Evolutionary conservation across 352 stramenopile species (phyloP).

Genomic region (Globisporangium cederbergense): DNA sequence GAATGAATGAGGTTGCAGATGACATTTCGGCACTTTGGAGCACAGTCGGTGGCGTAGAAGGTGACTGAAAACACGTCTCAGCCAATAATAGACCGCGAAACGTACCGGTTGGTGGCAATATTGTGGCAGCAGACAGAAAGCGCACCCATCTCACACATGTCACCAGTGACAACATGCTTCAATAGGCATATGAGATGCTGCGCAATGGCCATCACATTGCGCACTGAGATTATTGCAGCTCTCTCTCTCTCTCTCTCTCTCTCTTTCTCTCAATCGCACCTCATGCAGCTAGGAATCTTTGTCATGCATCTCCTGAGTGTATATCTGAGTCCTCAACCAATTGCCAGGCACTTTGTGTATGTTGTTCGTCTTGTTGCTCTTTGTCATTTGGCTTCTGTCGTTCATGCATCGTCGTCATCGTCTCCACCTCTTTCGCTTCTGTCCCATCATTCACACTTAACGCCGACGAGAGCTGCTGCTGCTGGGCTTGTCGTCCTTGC

Average conservation of each 20-base stretch:
- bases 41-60: not conserved
- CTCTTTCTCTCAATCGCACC: not conserved
- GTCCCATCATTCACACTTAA: constrained; percentile 12
- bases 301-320: not conserved
- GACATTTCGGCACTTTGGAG: not conserved
- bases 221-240: not conserved
- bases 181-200: not conserved
- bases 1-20: constrained; percentile 1
- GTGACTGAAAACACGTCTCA: not conserved
- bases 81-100: constrained; percentile 17
- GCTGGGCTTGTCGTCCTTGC: constrained; percentile 21
- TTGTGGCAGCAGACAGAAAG: constrained; percentile 11
- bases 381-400: not conserved
- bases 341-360: not conserved
- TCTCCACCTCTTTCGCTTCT: not conserved
- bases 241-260: not conserved
- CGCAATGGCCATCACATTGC: not conserved
- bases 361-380: not conserved
- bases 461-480: constrained; percentile 26
- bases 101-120: constrained; percentile 10
- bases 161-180: not conserved
- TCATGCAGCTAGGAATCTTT: not conserved
- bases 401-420: not conserved
- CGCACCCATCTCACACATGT: constrained; percentile 3
- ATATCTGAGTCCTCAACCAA: not conserved